Conservation (phyloP, 352 stramenopile genomes). For the Globisporangium megalacanthum region DNA sequence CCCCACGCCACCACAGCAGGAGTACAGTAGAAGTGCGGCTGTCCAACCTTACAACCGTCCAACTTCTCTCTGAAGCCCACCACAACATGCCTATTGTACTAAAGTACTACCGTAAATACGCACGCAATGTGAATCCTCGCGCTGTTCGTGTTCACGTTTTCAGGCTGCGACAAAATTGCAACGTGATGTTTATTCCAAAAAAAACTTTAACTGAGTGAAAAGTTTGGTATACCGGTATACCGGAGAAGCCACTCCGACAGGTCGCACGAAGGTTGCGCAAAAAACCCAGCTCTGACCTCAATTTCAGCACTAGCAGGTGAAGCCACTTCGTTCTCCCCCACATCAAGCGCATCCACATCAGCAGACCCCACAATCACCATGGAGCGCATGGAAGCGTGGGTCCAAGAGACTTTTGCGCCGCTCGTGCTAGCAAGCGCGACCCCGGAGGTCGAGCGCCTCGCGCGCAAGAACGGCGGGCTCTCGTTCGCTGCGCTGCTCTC, state of each 20-base stretch:
- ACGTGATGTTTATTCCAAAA: too few relatives aligned
- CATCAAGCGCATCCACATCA: neutral
- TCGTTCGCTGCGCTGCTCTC: slow-evolving; percentile 69
- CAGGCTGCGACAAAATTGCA: neutral
- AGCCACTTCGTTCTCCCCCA: neutral
- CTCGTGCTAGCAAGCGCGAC: slow-evolving; percentile 77
- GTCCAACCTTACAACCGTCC: too few relatives aligned
- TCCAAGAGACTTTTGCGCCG: slow-evolving; percentile 71
- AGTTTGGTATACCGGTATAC: too few relatives aligned
- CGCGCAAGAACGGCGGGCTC: slow-evolving; percentile 74
- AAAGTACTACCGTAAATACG: too few relatives aligned
- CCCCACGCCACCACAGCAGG: too few relatives aligned
- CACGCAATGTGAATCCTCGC: neutral
- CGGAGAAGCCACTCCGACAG: too few relatives aligned
- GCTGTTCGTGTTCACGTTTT: neutral
- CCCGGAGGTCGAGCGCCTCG: slow-evolving; percentile 70
- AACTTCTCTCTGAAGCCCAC: too few relatives aligned
- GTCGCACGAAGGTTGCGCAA: neutral
- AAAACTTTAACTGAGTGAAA: too few relatives aligned
- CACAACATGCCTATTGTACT: neutral
- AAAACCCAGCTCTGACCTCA: neutral
- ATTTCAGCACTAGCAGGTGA: neutral
- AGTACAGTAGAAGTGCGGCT: too few relatives aligned
- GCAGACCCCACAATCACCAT: slow-evolving; percentile 11
- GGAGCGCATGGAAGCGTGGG: slow-evolving; percentile 62